Base-by-base conservation (phyloP, 352 stramenopile species). In the Phytophthora pinifolia region DNA sequence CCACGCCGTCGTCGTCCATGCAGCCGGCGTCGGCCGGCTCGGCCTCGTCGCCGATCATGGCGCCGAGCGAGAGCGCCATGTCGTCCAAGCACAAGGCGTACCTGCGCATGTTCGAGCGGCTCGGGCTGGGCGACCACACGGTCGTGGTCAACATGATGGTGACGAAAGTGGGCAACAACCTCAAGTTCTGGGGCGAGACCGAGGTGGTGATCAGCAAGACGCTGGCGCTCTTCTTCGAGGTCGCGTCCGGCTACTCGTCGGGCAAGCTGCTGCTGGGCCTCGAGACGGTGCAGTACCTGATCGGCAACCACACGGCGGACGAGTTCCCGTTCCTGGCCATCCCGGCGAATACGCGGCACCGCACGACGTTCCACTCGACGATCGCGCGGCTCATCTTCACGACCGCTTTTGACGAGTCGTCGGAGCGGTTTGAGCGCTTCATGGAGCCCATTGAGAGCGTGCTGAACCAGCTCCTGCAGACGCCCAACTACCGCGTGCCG, bases 121-220 rank as follows among this genome's bases (percentile, higher is more conserved):
- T 99, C 77, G 96, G 92, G 44, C 88, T 99, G 67, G 96, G 96
- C 8, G 96, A 99, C 70, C 96, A 99, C 74, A 98, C 92, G 30
- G 79, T 94, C 37, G 95, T 99, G 15, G 95, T 98, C 49, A 99
- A 99, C 74, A 97, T 98, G 62, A 98, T 99, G 61, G 91, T 99
- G 22, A 99, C 94, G 30, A 99, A 99, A 78, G 89, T 99, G 50
- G 95, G 95, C 61, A 99, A 99, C 68, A 99, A 99, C 72, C 82
- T 99, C 20, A 99, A 99, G 78, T 99, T 98, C 62, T 99, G 96
- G 96, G 93, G 93, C 17, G 88, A 98, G 48, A 85, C 98, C 18
- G 79, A 98, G 61, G 89, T 98, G 44, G 89, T 99, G 55, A 91
- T 99, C 62, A 88, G 76, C 62, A 97, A 98, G 60, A 99, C 96